Evolutionary conservation across 176 grass and related monocot species (phyloP), one percentile per base, ranked within the genome.

Genomic region (Juncus effusus): DNA sequence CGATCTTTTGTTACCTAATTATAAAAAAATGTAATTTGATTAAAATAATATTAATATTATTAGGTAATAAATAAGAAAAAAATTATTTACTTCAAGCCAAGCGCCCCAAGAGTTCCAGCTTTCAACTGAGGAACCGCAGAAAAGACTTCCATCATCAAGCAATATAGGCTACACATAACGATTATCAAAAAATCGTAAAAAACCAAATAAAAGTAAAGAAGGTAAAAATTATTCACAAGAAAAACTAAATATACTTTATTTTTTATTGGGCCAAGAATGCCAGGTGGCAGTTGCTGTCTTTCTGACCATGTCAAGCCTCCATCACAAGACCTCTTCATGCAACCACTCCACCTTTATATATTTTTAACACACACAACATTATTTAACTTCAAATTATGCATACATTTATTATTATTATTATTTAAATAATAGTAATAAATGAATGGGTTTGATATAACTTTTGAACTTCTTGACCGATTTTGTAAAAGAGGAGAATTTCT

Each of bases 41-140:
- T 47, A 47, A 47, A 47, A 47, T 9, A 28, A 28, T 28, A 28
- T 28, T 28, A 28, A 47, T 9, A 47, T 9, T 9, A 6, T 47
- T 47, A 6, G 9, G 44, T 6, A 47, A 47, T 9, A 47, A 6
- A 47, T 47, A 47, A 47, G 4, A 2, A 5, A 47, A 5, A 47
- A 59, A 52, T 59, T 40, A 11, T 9, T 59, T 90, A 91, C 93
- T 88, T 97, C 88, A 36, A 97, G 67, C 94, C 94, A 97, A 65
- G 94, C 80, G 61, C 94, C 94, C 94, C 94, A 97, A 14, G 94
- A 97, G 45, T 97, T 97, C 94, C 94, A 97, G 72, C 94, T 97
- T 84, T 97, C 94, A 61, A 97, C 88, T 3, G 94, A 97, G 47
- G 94, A 97, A 51, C 94, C 94, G 55, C 94, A 97, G 4, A 92